Evolutionary conservation across 495 filamentous ascomycete genomes (phyloP), one percentile per base, ranked within the genome.

Genomic region (Lasiosphaeriaceae sp.): DNA sequence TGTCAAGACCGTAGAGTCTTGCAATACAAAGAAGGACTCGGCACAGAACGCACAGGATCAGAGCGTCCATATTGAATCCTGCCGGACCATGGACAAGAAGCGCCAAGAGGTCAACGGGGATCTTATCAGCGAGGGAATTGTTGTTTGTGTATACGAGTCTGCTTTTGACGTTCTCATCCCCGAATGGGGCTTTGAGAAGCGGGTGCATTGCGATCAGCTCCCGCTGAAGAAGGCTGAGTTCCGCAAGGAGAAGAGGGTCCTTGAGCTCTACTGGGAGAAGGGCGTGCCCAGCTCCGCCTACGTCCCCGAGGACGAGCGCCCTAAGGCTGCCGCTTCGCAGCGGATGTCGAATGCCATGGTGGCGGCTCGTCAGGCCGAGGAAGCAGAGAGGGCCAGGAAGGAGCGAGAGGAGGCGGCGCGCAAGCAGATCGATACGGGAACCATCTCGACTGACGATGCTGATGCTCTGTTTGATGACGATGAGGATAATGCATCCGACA

Each of bases 191-290:
- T 97, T 98, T 59, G 94, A 98, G 79, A 98, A 98, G 84, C 90
- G 94, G 60, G 94, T 98, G 52, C 94, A 98, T 72, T 98, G 94
- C 68, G 94, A 98, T 69, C 94, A 97, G 77, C 80, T 98, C 61
- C 94, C 94, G 14, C 77, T 98, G 59, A 96, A 97, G 83, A 98
- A 98, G 80, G 94, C 94, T 19, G 94, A 98, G 70, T 98, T 91
- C 71, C 85, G 96, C 69, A 98, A 97, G 81, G 90, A 93, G 63
- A 87, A 90, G 71, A 85, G 94, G 55, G 82, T 97, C 26, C 77
- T 98, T 49, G 94, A 98, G 72, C 82, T 98, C 5, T 97, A 96
- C 77, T 98, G 94, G 94, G 94, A 98, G 84, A 98, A 97, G 81
- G 94, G 94, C 53, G 90, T 97, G 23, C 92, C 93, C 22, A 97